A percentile compares a stretch with the other conserved stretches of the same genome.
Evolutionary conservation across 176 grass and related monocot genomes (phyloP).

Genomic region (Oryza glumipatula): DNA sequence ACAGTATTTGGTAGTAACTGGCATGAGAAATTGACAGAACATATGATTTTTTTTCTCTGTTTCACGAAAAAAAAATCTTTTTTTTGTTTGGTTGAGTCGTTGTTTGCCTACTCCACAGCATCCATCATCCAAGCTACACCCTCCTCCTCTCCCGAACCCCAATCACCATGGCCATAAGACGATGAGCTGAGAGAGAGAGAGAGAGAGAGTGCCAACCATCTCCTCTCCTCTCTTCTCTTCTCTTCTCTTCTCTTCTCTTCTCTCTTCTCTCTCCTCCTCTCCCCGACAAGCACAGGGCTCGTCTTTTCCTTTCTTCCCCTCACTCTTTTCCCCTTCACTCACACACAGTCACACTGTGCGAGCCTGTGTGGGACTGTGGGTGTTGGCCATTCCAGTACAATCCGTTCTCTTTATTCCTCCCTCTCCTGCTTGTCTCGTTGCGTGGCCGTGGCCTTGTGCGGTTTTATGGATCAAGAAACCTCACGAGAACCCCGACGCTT

Average conservation of each 20-base stretch:
- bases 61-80: neutral
- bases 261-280: neutral
- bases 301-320: conserved; percentile 39
- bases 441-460: conserved; percentile 26
- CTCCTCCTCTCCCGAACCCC: neutral
- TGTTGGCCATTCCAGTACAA: conserved; percentile 26
- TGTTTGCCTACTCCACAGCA: neutral
- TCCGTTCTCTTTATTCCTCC: conserved; percentile 35
- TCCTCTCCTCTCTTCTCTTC: neutral
- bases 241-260: neutral
- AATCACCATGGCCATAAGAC: conserved; percentile 36
- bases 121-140: conserved; percentile 18
- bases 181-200: neutral
- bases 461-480: conserved; percentile 57
- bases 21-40: neutral
- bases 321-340: conserved; percentile 23
- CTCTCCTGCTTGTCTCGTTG: conserved; percentile 46
- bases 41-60: neutral
- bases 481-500: conserved; percentile 51
- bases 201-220: neutral
- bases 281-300: conserved; percentile 46
- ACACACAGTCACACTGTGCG: conserved; percentile 11
- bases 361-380: conserved; percentile 9
- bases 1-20: neutral
- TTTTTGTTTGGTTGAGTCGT: neutral